These are phyloP conservation scores for Magnusiomyces ingens DNA, from an alignment of 1,139 yeast genomes.

Conservation along the genomic window DNA sequence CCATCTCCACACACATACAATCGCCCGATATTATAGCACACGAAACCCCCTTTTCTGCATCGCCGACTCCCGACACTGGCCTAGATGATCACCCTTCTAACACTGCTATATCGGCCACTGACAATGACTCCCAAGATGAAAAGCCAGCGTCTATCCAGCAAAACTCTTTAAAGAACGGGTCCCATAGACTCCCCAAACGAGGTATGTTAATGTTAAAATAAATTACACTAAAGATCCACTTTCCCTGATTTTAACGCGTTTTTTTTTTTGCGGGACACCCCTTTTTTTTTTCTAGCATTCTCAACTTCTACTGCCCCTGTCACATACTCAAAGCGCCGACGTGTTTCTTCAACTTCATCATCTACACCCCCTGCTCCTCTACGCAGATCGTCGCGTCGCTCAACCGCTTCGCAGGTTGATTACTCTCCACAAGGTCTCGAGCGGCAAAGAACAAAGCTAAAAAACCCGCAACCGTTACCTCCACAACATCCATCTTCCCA, in stretches of 20 bases:
- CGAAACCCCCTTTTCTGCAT: no score
- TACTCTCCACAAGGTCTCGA: constrained; percentile 12
- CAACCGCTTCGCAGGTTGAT: constrained; percentile 7
- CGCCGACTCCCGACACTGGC: no score
- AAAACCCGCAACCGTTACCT: not conserved
- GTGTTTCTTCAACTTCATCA: not conserved
- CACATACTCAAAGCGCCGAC: not conserved
- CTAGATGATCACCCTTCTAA: no score
- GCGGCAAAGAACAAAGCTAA: not conserved
- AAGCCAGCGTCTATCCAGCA: constrained; percentile 15
- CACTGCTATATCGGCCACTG: no score
- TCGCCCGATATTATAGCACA: no score
- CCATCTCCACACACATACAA: no score
- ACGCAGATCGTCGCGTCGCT: constrained; percentile 12
- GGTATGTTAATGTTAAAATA: not conserved
- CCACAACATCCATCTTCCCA: not conserved
- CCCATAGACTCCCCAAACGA: no score
- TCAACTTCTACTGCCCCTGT: not conserved
- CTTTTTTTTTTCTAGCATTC: not conserved
- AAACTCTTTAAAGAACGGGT: constrained; percentile 23
- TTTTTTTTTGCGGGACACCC: constrained; percentile 1
- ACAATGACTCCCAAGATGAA: no score
- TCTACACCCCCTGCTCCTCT: constrained; percentile 6
- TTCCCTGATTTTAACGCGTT: not conserved
- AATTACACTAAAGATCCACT: no score